These are phyloP conservation scores for Podospora pseudocomata DNA, from an alignment of 495 filamentous ascomycete species.

Conservation along the genomic window DNA sequence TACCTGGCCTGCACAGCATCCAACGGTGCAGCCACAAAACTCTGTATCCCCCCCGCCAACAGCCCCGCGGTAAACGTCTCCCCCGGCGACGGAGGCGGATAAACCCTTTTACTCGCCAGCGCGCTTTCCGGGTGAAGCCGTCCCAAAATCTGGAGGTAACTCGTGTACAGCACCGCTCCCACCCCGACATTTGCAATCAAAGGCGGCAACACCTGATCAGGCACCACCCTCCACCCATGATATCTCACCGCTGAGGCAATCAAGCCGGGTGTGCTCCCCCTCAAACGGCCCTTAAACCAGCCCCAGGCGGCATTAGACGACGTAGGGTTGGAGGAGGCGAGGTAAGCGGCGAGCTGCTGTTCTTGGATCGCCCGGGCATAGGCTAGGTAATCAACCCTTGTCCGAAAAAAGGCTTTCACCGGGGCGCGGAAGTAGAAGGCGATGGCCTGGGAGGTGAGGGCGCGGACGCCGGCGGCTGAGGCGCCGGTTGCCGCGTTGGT, in stretches of 20 bases:
- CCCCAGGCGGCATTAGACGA: constrained; percentile 8
- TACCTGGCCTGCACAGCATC: constrained; percentile 83
- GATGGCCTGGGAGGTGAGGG: constrained; percentile 70
- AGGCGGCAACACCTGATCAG: constrained; percentile 82
- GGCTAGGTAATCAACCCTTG: constrained; percentile 72
- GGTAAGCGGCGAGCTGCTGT: constrained; percentile 18
- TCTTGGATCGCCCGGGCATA: constrained; percentile 46
- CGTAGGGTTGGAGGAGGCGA: neutral
- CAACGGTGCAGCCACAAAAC: constrained; percentile 77
- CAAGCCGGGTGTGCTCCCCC: constrained; percentile 72
- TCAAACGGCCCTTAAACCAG: constrained; percentile 57
- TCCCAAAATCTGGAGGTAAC: constrained; percentile 77
- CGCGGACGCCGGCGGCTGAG: constrained; percentile 75
- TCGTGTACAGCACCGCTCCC: constrained; percentile 82
- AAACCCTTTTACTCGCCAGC: constrained; percentile 62
- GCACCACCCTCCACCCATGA: constrained; percentile 83
- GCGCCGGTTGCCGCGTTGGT: constrained; percentile 70
- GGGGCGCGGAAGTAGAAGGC: constrained; percentile 89
- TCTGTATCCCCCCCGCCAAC: constrained; percentile 72
- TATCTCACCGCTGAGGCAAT: constrained; percentile 72
- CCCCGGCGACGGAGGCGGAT: constrained; percentile 64
- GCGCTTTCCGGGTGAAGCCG: constrained; percentile 68
- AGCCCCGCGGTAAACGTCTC: constrained; percentile 75
- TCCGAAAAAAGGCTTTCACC: constrained; percentile 84
- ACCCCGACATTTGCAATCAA: constrained; percentile 81